Evolutionary conservation across 139 green algal species (phyloP).

Genomic region (Coelastrella sp.): DNA sequence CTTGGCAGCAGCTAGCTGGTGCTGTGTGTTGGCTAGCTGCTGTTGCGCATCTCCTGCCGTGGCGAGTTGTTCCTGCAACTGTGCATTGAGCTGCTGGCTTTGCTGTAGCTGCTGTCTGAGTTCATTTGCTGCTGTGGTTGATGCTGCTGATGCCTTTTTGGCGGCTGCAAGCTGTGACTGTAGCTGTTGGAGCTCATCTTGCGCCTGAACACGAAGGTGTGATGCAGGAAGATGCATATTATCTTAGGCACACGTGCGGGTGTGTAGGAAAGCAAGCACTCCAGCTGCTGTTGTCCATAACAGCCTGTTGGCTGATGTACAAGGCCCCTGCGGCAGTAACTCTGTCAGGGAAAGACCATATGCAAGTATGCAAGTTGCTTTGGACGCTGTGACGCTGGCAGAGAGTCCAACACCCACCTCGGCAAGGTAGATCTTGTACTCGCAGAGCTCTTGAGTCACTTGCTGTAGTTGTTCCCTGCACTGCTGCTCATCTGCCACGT

Average conservation of each 20-base stretch:
- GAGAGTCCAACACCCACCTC: not conserved
- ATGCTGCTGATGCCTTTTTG: not conserved
- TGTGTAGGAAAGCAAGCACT: too few relatives aligned
- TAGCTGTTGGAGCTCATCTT: slow-evolving; percentile 22
- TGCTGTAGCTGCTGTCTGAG: slow-evolving; percentile 30
- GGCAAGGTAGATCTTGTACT: slow-evolving; percentile 30
- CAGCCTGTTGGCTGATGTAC: too few relatives aligned
- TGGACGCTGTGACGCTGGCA: too few relatives aligned
- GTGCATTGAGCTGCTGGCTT: not conserved
- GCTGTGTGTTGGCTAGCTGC: not conserved
- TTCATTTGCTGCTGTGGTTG: not conserved
- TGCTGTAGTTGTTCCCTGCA: not conserved
- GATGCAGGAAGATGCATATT: not conserved
- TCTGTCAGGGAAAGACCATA: too few relatives aligned
- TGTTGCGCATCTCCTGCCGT: not conserved
- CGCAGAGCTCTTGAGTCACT: not conserved
- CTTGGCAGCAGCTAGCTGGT: slow-evolving; percentile 12
- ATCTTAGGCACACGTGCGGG: too few relatives aligned
- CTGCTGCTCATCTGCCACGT: not conserved
- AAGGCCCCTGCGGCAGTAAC: too few relatives aligned
- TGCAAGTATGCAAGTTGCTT: too few relatives aligned
- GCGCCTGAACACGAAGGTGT: not conserved
- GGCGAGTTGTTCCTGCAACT: not conserved
- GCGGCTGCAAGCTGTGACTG: not conserved
- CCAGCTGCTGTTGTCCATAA: too few relatives aligned